Evolutionary conservation across 2,329 filamentous ascomycete genomes (phyloP), one percentile per base, ranked within the genome.

Genomic region (Exophiala xenobiotica): DNA sequence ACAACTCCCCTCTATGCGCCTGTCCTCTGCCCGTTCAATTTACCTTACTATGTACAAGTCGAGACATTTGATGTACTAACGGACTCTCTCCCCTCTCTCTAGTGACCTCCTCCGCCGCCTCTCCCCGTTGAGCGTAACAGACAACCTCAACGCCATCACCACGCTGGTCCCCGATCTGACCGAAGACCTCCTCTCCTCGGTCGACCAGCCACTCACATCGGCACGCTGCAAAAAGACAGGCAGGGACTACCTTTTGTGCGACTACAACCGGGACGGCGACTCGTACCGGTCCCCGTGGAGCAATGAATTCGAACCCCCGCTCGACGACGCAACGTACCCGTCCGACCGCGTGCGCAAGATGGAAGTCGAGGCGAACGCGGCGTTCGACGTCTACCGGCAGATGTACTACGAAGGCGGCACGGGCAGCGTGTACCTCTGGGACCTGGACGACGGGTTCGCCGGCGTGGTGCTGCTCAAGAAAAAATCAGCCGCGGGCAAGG

Each of bases 241-340:
- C 64, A 88, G 92, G 62, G 93, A 97, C 74, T 99, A 96, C 77
- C 83, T 99, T 45, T 87, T 96, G 66, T 99, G 93, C 79, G 93
- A 99, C 80, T 99, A 99, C 81, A 99, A 99, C 80, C 91, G 93
- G 60, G 93, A 99, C 73, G 93, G 93, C 57, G 92, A 96, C 75
- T 95, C 88, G 74, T 96, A 96, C 80, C 87, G 93, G 57, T 95
- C 89, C 60, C 93, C 93, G n/a, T 99, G 93, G 93, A 93, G 87
- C 74, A 97, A 97, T 74, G 88, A 96, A 73, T 99, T 99, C 71
- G 90, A 97, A 69, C 93, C 92, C 14, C 87, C 90, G 11, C 80
- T 96, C 54, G 86, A 88, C 42, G 91, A 95, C 67, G 89, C 90
- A 1, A 89, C 90, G 1, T 83, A 95, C 9, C 92, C 92, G 1